Base-by-base conservation (phyloP, 371 early-diverging fungal genomes). In the Mortierella polycephala region DNA sequence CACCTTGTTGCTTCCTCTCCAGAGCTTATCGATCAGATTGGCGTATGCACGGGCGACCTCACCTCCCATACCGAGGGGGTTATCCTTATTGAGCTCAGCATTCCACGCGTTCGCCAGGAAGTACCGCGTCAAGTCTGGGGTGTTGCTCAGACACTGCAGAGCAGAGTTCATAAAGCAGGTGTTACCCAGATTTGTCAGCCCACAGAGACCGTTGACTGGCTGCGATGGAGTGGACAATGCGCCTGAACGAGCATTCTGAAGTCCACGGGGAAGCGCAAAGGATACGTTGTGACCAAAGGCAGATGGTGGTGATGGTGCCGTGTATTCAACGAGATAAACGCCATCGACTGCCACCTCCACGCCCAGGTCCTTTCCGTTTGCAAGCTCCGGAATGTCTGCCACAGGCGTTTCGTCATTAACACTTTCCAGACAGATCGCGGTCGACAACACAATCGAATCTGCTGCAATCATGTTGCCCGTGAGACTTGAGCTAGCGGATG, bases 121-220 rank as follows among this genome's bases (percentile, higher is more conserved):
- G 75, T 88, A 94, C 20, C 83, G 80, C 0, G 89, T 90, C 14
- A 96, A 82, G 53, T 84, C 85, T 2, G 81, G 81, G 6, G 92
- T 91, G 66, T 90, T 89, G 71, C 89, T 86, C 20, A 95, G 81
- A 67, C 94, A 94, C 77, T 96, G 95, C 3, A 96, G 67, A 0
- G 91, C 91, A 5, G 91, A 88, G 81, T 93, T 94, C 94, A 96
- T 94, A 80, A 91, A 95, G 81, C 96, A 96, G 0, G 95, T 95
- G 73, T 96, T 96, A 55, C 95, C 95, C 21, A 95, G 83, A 68
- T 96, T 96, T 30, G 68, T 71, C 41, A 95, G 84, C 7, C 95
- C 95, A 18, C 83, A 86, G 2, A 86, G 76, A 8, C 91, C 93
- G 47, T 76, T 53, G 5, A 62, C 75, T 13, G 75, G 18, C 21